phyloP scores from a whole-genome alignment of 2,329 filamentous ascomycete genomes.

The Ampelomyces quisqualis region DNA sequence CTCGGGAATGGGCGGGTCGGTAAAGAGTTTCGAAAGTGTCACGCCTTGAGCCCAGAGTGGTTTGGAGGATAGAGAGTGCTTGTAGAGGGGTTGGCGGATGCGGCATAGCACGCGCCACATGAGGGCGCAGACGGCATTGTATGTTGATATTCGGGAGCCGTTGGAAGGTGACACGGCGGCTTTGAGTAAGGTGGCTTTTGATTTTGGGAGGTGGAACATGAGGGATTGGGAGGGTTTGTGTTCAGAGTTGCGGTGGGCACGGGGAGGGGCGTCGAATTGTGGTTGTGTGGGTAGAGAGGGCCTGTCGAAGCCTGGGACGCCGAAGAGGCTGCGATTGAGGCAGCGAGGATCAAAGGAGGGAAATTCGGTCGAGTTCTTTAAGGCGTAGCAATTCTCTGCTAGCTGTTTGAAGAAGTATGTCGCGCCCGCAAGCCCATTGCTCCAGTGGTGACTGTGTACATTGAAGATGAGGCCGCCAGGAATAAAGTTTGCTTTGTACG shows the following conservation, averaged over 20 bases:
- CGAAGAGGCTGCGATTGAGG: constrained; percentile 1
- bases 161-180: neutral
- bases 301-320: neutral
- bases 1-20: neutral
- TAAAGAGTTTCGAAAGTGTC: neutral
- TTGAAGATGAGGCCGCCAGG: constrained; percentile 1
- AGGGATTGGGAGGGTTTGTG: neutral
- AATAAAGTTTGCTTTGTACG: constrained; percentile 2
- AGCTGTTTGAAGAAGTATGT: constrained; percentile 1
- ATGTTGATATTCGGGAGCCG: constrained; percentile 5
- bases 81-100: neutral
- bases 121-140: constrained; percentile 3
- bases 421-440: neutral
- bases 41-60: constrained; percentile 2
- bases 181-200: constrained; percentile 2
- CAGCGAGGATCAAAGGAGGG: neutral
- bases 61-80: neutral
- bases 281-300: neutral
- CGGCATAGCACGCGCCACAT: constrained; percentile 4
- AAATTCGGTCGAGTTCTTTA: neutral
- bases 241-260: neutral
- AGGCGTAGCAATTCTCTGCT: constrained; percentile 3
- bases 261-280: neutral
- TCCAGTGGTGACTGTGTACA: neutral
- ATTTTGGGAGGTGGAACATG: constrained; percentile 5